Base-by-base conservation (phyloP, 2,329 filamentous ascomycete genomes). In the Penicillium hesseltinei region DNA sequence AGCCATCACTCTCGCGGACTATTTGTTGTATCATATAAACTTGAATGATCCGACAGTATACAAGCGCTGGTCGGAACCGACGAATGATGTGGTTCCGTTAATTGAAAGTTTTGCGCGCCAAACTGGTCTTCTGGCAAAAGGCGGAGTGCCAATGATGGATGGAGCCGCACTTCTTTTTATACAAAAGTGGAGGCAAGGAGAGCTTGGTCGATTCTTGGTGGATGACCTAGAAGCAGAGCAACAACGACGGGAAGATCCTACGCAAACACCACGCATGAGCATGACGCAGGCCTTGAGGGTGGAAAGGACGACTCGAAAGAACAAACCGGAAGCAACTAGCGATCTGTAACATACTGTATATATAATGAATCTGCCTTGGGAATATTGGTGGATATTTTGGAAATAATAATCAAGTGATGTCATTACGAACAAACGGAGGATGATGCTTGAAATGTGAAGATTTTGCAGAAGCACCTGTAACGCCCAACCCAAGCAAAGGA, bases 11-110 rank as follows among this genome's bases (percentile, higher is more conserved):
- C 77, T 97, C 11, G 92, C 90, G 35, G 94, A 99, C 71, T 99
- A 96, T 73, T 81, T 97, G 21, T 84, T 99, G 8, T 97, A 85
- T 75, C 87, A 87, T 54, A 80, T 97, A 57, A 99, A 99, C 71
- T 76, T 82, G 38, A 78, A 81, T 57, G 81, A 88, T 64, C 84
- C 88, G 0, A 61, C 64, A 2, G 68, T 87, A 6, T 96, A 96
- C 74, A 68, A 72, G 1, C 80, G 82, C 11, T 91, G 86, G 70
- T 82, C 80, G 49, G 69, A 74, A 36, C 91, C 92, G 0, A 97
- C 94, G 2, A 96, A 97, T 73, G 90, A 96, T 63, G 80, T 96
- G n/a, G 76, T 82, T 47, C 81, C 84, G 40, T 83, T 97, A 27
- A 81, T 99, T 13, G 81, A 84, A 15, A 83, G 79, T 1, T 85